Evolutionary conservation across 1,284 basidiomycete genomes (phyloP).

Genomic region (Malassezia yamatoensis): DNA sequence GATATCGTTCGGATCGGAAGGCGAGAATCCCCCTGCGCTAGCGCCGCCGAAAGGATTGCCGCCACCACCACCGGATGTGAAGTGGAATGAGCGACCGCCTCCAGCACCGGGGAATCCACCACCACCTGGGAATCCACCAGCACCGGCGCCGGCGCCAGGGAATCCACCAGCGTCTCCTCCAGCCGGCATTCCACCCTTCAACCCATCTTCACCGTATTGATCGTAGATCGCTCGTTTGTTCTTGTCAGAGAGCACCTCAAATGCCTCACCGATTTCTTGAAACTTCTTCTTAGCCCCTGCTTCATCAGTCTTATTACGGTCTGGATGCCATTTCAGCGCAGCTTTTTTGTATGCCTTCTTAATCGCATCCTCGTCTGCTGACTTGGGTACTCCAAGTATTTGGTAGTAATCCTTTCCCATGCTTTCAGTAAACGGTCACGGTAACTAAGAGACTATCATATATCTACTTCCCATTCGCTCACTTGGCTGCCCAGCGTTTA

Average conservation of each 20-base stretch:
- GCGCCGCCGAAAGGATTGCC: slow-evolving; percentile 22
- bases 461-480: background rate
- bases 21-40: slow-evolving; percentile 37
- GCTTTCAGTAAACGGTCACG: background rate
- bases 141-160: slow-evolving; percentile 22
- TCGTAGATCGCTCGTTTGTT: slow-evolving; percentile 88
- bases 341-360: slow-evolving; percentile 46
- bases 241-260: slow-evolving; percentile 87
- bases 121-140: slow-evolving; percentile 20
- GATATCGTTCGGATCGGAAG: slow-evolving; percentile 73
- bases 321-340: slow-evolving; percentile 82
- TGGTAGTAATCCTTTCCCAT: slow-evolving; percentile 48
- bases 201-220: slow-evolving; percentile 88
- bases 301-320: slow-evolving; percentile 67
- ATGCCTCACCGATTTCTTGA: slow-evolving; percentile 93
- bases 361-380: slow-evolving; percentile 40
- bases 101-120: slow-evolving; percentile 27
- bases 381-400: slow-evolving; percentile 40
- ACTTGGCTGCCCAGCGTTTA: background rate
- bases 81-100: slow-evolving; percentile 31
- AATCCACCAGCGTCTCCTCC: slow-evolving; percentile 37
- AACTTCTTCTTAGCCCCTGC: slow-evolving; percentile 77
- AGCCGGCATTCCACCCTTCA: slow-evolving; percentile 57
- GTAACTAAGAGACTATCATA: background rate
- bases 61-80: slow-evolving; percentile 14